Percentiles rank a stretch among this genome's conserved stretches.
These are phyloP conservation scores for Venturia asperata DNA, from an alignment of 2,329 filamentous ascomycete species.

Conservation along the genomic window DNA sequence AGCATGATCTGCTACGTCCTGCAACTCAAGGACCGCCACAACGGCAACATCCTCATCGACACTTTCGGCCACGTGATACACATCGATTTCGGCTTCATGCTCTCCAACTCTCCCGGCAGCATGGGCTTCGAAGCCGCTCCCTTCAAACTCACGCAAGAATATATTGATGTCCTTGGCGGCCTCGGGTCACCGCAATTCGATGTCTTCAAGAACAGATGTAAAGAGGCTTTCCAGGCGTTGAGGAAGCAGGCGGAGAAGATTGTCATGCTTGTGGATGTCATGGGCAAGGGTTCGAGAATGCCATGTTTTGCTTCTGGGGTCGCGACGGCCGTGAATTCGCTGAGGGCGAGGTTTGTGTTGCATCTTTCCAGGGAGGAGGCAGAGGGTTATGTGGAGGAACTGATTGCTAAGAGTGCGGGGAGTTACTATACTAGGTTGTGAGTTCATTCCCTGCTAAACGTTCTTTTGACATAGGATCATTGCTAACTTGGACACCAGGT, in stretches of 20 bases:
- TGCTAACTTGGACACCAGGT: slow-evolving; percentile 43
- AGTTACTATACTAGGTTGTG: slow-evolving; percentile 83
- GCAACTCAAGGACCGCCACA: slow-evolving; percentile 79
- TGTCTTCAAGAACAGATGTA: slow-evolving; percentile 71
- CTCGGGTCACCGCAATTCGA: slow-evolving; percentile 62
- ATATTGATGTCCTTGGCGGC: slow-evolving; percentile 75
- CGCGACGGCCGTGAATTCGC: slow-evolving; percentile 59
- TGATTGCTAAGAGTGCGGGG: slow-evolving; percentile 73
- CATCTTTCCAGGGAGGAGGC: slow-evolving; percentile 78
- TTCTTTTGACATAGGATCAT: slow-evolving; percentile 17
- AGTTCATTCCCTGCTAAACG: slow-evolving; percentile 30
- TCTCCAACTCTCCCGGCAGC: slow-evolving; percentile 76
- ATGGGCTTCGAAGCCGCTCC: slow-evolving; percentile 82
- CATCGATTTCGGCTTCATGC: slow-evolving; percentile 86
- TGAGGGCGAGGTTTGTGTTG: slow-evolving; percentile 71
- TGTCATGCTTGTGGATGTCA: slow-evolving; percentile 75
- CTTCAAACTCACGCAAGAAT: slow-evolving; percentile 80
- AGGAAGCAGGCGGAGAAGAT: slow-evolving; percentile 72
- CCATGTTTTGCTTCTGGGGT: slow-evolving; percentile 72
- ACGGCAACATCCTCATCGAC: slow-evolving; percentile 79
- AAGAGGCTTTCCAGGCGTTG: slow-evolving; percentile 75
- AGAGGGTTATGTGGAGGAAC: slow-evolving; percentile 72
- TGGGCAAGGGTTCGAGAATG: slow-evolving; percentile 79
- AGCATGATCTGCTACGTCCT: slow-evolving; percentile 78
- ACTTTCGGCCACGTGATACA: slow-evolving; percentile 81